These are phyloP conservation scores for Coccomyxa subellipsoidea DNA, from an alignment of 163 green algal species.

Conservation along the genomic window DNA sequence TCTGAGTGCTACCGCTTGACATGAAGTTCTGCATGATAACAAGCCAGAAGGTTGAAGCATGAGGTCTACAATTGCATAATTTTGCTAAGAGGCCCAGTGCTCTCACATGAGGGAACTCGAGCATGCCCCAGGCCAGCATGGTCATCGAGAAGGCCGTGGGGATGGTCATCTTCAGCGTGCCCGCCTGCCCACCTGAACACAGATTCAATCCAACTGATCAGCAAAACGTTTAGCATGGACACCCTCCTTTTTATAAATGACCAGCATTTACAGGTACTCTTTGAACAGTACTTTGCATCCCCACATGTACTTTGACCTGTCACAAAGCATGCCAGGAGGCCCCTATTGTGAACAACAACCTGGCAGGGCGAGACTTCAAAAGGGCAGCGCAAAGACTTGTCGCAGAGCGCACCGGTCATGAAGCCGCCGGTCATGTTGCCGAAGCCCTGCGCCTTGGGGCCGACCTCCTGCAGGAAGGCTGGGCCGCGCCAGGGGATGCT, in stretches of 20 bases:
- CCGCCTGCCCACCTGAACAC: conserved; percentile 23
- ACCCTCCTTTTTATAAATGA: background rate
- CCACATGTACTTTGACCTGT: too few species aligned
- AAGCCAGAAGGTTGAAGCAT: too few species aligned
- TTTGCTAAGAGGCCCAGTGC: too few species aligned
- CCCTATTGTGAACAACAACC: too few species aligned
- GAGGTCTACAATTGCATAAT: too few species aligned
- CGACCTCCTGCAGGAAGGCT: conserved; percentile 15
- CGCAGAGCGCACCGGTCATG: conserved; percentile 25
- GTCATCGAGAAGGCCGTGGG: conserved; percentile 66
- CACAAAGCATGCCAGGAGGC: too few species aligned
- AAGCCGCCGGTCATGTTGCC: conserved; percentile 51
- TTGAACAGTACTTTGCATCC: too few species aligned
- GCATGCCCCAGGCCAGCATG: conserved; percentile 66
- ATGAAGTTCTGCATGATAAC: too few species aligned
- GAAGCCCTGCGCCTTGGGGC: conserved; percentile 2
- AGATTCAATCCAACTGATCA: background rate
- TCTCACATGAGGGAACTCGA: conserved; percentile 49
- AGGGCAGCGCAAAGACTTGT: too few species aligned
- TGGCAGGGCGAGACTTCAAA: too few species aligned
- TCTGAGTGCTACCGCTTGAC: too few species aligned
- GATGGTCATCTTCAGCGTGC: conserved; percentile 74
- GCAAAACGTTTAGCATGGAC: too few species aligned
- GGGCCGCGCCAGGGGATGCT: conserved; percentile 33
- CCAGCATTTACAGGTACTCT: conserved; percentile 14